Evolutionary conservation across 768 basidiomycete species (phyloP), one percentile per base, ranked within the genome.

Genomic region (Hygrocybe punicea): DNA sequence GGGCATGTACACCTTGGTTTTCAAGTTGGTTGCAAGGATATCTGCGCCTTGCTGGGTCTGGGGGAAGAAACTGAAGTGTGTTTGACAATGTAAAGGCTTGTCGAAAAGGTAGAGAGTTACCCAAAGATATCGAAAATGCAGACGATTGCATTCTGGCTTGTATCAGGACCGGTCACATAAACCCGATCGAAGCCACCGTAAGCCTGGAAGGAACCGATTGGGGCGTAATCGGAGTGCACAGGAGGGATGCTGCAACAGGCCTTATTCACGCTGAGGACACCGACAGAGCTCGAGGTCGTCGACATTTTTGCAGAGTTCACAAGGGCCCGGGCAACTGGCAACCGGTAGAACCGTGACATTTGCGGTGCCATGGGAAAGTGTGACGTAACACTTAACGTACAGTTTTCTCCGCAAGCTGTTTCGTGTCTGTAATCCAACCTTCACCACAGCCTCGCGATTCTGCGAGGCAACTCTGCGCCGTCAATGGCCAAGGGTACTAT

Each of bases 1-100:
- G 24, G 85, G 86, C 81, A 86, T 84, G 65, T 82, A 78, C 36
- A 87, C 81, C 23, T 76, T 79, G 17, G 80, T 80, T 6, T 78
- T 74, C 34, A 85, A 67, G 13, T 77, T 67, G 6, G 74, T 70
- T 0, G 83, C 81, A 53, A 87, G 73, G 53, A 85, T 82, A 63
- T 87, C 85, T 17, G 82, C 83, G 33, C 84, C 85, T 66, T 86
- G 82, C 64, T 82, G 80, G 3, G 84, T 85, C 68, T 84, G 82
- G 5, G 83, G 83, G 71, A 79, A 84, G 72, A 75, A 81, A 13
- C 80, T 82, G 53, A 3, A 14, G 10, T 21, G 53, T 21, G 39
- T 51, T 23, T 47, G 21, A 45, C 5, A 34, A 33, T 25, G 3
- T 46, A 25, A 47, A 37, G 16, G 29, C 34, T 6, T 21, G 29